Base-by-base conservation (phyloP, 495 filamentous ascomycete species). In the Penicillium subrubescens region DNA sequence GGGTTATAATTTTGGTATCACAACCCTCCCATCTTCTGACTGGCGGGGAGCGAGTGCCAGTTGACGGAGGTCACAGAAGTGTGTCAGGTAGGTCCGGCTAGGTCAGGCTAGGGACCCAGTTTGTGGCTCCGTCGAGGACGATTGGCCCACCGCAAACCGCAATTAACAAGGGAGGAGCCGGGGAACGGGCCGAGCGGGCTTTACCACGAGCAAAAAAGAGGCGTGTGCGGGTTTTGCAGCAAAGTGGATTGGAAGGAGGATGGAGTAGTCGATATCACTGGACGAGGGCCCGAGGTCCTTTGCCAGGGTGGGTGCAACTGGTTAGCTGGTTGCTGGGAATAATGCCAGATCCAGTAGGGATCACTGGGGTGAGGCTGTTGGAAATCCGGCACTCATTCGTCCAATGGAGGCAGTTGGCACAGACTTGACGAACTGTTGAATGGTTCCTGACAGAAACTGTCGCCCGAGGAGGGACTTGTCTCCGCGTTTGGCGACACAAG, bases 111-210 rank as follows among this genome's bases (percentile, higher is more conserved):
- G 52, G 25, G 50, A 55, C 25, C 35, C 55, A 43, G 37, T 44
- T 44, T 41, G 33, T 58, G 29, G 53, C 25, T 56, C 29, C 31
- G 33, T 27, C 15, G 3, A 35, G 33, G 31, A 21, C 51, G 51
- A 62, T 64, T 66, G 62, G 62, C 27, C 56, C 54, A 57, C 54
- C n/a, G 34, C 21, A 10, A 41, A 31, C n/a, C 51, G 7, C n/a
- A 31, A 21, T 34, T 10, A 54, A 54, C 51, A 54, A 57, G 52
- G 63, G 60, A 68, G 64, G 67, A 67, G 56, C 71, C 60, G 64
- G 69, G 71, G 71, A 62, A 71, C 71, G 71, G 71, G 68, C 71
- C 71, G 71, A 67, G 61, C 59, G 60, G 64, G 64, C 64, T 71
- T 56, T 50, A 54, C 68, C 71, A 73, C 63, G 50, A 57, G 39